A percentile compares a stretch with the other conserved stretches of the same genome.
Conservation (phyloP, 2,329 filamentous ascomycete genomes). For the Aspergillus proliferans region DNA sequence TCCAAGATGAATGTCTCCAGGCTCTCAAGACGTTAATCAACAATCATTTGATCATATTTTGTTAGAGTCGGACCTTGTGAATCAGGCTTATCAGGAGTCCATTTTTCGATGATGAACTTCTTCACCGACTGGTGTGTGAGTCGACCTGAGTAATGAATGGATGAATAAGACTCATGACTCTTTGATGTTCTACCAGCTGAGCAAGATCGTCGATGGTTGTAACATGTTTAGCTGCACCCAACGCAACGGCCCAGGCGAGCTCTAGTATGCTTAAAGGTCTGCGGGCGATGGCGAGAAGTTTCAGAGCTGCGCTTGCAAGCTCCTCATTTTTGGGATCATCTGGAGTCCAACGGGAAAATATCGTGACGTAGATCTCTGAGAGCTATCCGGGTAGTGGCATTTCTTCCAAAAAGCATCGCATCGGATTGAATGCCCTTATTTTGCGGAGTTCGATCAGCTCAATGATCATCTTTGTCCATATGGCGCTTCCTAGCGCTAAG, state of each 20-base stretch:
- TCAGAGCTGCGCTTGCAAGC: conserved; percentile 12
- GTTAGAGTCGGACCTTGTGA: neutral
- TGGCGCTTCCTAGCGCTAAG: conserved; percentile 12
- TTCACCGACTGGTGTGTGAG: conserved; percentile 17
- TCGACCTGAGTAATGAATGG: conserved; percentile 13
- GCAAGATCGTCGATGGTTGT: conserved; percentile 16
- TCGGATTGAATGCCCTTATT: conserved; percentile 6
- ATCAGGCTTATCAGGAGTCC: neutral
- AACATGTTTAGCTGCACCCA: conserved; percentile 11
- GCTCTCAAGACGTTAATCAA: conserved; percentile 2
- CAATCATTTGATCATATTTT: conserved; percentile 2
- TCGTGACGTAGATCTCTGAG: conserved; percentile 8
- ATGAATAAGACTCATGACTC: conserved; percentile 16
- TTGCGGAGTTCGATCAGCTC: conserved; percentile 11
- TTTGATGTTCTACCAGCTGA: conserved; percentile 19
- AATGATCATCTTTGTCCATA: conserved; percentile 13
- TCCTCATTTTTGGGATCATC: conserved; percentile 10
- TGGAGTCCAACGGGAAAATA: conserved; percentile 8
- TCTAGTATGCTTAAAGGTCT: conserved; percentile 26
- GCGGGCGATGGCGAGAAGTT: conserved; percentile 14
- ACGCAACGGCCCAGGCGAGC: conserved; percentile 22
- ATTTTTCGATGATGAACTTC: conserved; percentile 7
- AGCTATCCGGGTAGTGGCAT: conserved; percentile 8
- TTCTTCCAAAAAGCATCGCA: conserved; percentile 2
- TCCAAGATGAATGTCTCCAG: conserved; percentile 17